These are phyloP conservation scores for Lachancea sp. DNA, from an alignment of 805 yeast species.

Conservation along the genomic window DNA sequence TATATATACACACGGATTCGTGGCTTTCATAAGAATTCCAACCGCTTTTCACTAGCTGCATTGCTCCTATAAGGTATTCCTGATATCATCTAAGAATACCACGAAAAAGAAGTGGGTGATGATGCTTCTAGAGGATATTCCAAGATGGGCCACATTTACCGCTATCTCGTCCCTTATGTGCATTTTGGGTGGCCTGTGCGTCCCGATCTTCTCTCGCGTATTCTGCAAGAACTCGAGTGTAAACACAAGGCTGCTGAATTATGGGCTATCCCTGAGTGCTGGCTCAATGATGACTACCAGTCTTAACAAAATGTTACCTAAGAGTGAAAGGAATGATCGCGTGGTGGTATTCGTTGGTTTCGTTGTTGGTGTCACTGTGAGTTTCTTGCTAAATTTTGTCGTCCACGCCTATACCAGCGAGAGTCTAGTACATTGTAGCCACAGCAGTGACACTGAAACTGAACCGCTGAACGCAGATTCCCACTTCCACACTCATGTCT, in stretches of 20 bases:
- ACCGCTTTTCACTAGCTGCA: too few relatives aligned
- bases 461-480: not conserved
- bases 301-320: conserved; percentile 69
- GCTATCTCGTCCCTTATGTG: conserved; percentile 64
- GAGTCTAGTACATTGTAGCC: conserved; percentile 81
- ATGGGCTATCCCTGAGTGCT: conserved; percentile 67
- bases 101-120: not conserved
- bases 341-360: conserved; percentile 41
- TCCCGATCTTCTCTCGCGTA: conserved; percentile 32
- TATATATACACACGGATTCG: too few relatives aligned
- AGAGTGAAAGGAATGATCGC: conserved; percentile 35
- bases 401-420: conserved; percentile 75
- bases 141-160: conserved; percentile 36
- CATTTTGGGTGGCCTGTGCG: conserved; percentile 60
- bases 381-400: conserved; percentile 53
- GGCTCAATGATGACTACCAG: conserved; percentile 83
- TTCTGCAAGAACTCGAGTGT: conserved; percentile 15
- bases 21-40: too few relatives aligned
- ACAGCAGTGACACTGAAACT: conserved; percentile 32
- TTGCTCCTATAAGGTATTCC: too few relatives aligned
- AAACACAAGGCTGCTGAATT: conserved; percentile 57
- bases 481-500: not conserved
- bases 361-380: conserved; percentile 52
- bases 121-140: conserved; percentile 11
- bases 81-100: too few relatives aligned